phyloP scores from a whole-genome alignment of 305 asterid genomes.

The Fraxinus platypoda region DNA sequence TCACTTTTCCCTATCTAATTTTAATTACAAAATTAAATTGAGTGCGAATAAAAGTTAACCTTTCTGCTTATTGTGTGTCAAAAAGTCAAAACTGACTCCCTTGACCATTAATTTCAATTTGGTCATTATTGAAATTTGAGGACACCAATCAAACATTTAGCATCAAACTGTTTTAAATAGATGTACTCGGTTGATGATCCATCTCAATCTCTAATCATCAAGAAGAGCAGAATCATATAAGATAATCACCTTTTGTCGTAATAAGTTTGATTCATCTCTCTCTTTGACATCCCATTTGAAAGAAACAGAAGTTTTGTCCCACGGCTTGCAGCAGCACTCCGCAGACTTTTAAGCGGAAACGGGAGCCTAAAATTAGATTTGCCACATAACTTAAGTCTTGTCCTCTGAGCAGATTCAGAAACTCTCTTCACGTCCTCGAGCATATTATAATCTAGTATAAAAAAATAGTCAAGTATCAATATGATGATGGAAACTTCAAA shows the following conservation, averaged over 20 bases:
- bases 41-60: too few species aligned
- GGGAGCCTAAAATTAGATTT: slow-evolving; percentile 45
- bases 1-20: too few species aligned
- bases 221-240: background rate
- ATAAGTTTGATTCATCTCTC: slow-evolving; percentile 56
- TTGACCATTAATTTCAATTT: too few species aligned
- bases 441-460: slow-evolving; percentile 61
- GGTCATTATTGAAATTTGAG: background rate
- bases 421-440: slow-evolving; percentile 84
- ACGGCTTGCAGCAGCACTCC: slow-evolving; percentile 59
- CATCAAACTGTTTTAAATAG: background rate
- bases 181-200: background rate
- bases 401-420: slow-evolving; percentile 77
- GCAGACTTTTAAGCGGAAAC: slow-evolving; percentile 50
- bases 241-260: slow-evolving; percentile 49
- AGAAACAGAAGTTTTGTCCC: slow-evolving; percentile 50
- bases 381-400: slow-evolving; percentile 53
- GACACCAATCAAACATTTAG: background rate
- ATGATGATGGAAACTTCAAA: background rate
- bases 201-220: background rate
- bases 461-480: background rate
- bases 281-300: slow-evolving; percentile 70
- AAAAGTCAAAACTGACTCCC: too few species aligned
- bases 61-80: too few species aligned
- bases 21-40: too few species aligned